Conservation (phyloP, 495 filamentous ascomycete genomes). For the Chaetomium tenue region DNA sequence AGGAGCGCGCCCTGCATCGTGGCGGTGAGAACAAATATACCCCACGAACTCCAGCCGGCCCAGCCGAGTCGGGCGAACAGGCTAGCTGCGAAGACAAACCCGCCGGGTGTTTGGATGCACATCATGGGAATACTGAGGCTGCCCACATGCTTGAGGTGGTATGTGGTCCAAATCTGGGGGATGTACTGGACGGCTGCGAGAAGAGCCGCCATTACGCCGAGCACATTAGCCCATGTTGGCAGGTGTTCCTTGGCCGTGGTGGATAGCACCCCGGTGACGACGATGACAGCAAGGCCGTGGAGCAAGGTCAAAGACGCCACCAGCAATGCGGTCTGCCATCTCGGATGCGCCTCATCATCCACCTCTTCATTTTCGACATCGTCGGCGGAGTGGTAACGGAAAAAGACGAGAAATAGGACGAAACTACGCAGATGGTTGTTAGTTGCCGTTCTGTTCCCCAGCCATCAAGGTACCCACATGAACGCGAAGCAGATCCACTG, state of each 20-base stretch:
- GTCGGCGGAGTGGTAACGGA: slow-evolving; percentile 61
- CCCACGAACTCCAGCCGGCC: slow-evolving; percentile 94
- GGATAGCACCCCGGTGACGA: slow-evolving; percentile 63
- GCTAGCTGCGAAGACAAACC: slow-evolving; percentile 83
- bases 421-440: slow-evolving; percentile 52
- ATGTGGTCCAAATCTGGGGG: slow-evolving; percentile 91
- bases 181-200: slow-evolving; percentile 88
- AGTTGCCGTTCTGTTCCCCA: not conserved
- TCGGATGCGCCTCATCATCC: slow-evolving; percentile 49
- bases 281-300: slow-evolving; percentile 65
- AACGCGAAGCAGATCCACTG: slow-evolving; percentile 90
- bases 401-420: slow-evolving; percentile 82
- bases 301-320: slow-evolving; percentile 67
- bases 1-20: slow-evolving; percentile 81
- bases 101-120: slow-evolving; percentile 94
- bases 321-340: slow-evolving; percentile 70
- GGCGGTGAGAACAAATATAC: slow-evolving; percentile 81
- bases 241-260: slow-evolving; percentile 58
- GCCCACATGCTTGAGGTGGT: slow-evolving; percentile 74
- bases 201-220: slow-evolving; percentile 73
- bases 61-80: slow-evolving; percentile 74
- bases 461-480: slow-evolving; percentile 61
- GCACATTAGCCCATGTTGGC: slow-evolving; percentile 73
- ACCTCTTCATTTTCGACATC: slow-evolving; percentile 39
- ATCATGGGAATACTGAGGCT: slow-evolving; percentile 97